Evolutionary conservation across 2,329 filamentous ascomycete genomes (phyloP).

Genomic region (Mycogone perniciosa): DNA sequence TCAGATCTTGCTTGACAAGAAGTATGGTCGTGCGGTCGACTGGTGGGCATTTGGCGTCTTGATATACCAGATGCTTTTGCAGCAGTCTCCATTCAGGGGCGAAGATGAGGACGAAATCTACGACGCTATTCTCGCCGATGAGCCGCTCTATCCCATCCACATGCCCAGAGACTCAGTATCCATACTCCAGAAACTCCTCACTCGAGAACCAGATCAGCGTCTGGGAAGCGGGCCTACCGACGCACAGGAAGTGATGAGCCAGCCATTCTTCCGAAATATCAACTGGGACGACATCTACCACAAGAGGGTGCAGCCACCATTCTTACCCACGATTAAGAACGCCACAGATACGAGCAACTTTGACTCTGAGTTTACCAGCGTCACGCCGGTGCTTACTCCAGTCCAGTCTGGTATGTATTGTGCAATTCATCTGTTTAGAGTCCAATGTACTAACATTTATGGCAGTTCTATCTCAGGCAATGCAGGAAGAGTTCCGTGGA

Average conservation of each 20-base stretch:
- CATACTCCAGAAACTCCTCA: constrained; percentile 94
- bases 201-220: constrained; percentile 86
- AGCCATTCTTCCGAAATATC: constrained; percentile 95
- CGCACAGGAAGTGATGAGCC: constrained; percentile 97
- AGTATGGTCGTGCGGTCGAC: constrained; percentile 93
- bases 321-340: constrained; percentile 82
- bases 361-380: constrained; percentile 96
- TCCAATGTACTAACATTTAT: constrained; percentile 20
- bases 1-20: constrained; percentile 93
- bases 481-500: constrained; percentile 99
- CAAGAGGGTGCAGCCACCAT: constrained; percentile 85
- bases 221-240: constrained; percentile 93
- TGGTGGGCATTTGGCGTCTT: constrained; percentile 99
- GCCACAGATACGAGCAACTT: constrained; percentile 99
- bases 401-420: constrained; percentile 82
- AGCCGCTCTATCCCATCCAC: constrained; percentile 95
- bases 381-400: constrained; percentile 92
- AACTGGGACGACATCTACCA: constrained; percentile 99
- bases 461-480: constrained; percentile 87
- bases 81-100: constrained; percentile 96
- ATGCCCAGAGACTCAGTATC: constrained; percentile 98
- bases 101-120: constrained; percentile 99
- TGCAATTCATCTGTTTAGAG: not conserved
- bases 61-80: constrained; percentile 99
- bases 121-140: constrained; percentile 94